Conservation (phyloP, 768 basidiomycete genomes). For the Russula dissimulans region DNA sequence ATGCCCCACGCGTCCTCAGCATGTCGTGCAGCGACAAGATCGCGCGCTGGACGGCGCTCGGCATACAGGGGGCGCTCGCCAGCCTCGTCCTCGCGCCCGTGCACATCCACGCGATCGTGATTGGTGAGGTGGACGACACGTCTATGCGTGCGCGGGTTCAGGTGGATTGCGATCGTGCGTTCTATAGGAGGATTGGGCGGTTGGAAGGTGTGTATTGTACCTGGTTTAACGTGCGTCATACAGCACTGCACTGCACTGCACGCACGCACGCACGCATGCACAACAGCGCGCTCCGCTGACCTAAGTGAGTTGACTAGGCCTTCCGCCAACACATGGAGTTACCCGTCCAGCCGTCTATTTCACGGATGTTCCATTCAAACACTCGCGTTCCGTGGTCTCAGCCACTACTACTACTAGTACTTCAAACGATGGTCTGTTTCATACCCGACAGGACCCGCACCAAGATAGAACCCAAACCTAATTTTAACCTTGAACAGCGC, state of each 20-base stretch:
- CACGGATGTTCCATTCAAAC: constrained; percentile 48
- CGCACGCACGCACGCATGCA: too few relatives aligned
- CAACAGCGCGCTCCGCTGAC: too few relatives aligned
- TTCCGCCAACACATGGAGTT: constrained; percentile 41
- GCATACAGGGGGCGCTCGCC: constrained; percentile 77
- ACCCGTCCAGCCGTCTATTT: constrained; percentile 47
- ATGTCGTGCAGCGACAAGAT: constrained; percentile 98
- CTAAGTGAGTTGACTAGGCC: constrained; percentile 26
- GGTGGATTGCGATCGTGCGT: constrained; percentile 60
- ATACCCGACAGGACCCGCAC: background rate
- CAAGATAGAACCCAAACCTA: background rate
- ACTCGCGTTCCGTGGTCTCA: constrained; percentile 35
- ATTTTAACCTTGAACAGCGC: constrained; percentile 33
- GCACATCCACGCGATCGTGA: constrained; percentile 54
- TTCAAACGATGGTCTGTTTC: constrained; percentile 58
- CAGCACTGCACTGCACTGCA: too few relatives aligned
- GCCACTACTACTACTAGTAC: constrained; percentile 28
- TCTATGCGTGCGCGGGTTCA: constrained; percentile 33
- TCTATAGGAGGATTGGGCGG: constrained; percentile 45
- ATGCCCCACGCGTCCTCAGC: constrained; percentile 70
- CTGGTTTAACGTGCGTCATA: background rate
- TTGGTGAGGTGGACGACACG: constrained; percentile 58
- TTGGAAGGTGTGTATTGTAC: constrained; percentile 32
- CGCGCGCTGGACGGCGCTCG: constrained; percentile 74
- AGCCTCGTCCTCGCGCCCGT: constrained; percentile 47